Base-by-base conservation (phyloP, 2,329 filamentous ascomycete genomes). In the Penicillium expansum region DNA sequence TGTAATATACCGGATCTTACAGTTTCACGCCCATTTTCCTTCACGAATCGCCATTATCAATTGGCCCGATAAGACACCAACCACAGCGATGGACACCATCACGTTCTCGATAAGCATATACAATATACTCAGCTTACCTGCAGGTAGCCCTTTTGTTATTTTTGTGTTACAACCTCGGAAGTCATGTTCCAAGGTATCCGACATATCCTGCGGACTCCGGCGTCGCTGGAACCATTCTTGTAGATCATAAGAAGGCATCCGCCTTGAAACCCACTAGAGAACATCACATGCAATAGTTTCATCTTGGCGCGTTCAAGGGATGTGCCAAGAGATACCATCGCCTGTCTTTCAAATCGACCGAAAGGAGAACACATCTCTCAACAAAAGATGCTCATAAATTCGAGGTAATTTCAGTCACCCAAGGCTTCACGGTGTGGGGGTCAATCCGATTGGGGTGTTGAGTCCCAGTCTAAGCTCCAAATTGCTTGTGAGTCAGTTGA, bases 41-140 rank as follows among this genome's bases (percentile, higher is more conserved):
- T 51, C 59, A 61, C 57, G 39, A 35, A 52, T 51, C 45, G 5
- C 20, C 57, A 65, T 65, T 65, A 64, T 65, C 64, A 63, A 65
- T 62, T 47, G 51, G 48, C 38, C 54, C 52, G 62, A 63, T 66
- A 67, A 68, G 62, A 63, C 69, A 62, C 69, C 70, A 72, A 72
- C 70, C 70, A 72, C 67, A 63, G 45, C 57, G 18, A 48, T 47
- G 56, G 54, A 47, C 62, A 24, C 44, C 61, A 57, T 60, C 70
- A 71, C 69, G 69, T 71, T 72, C 27, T 20, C 11, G 48, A 52
- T 56, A 52, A 56, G 48, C 33, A 41, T 30, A 20, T 54, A 18
- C 43, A 27, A 41, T 30, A 20, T 54, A 18, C 43, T 54, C 51
- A 48, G 51, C 44, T 54, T 49, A 38, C 35, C 33, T n/a, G 6